Evolutionary conservation across 1,284 basidiomycete genomes (phyloP), one percentile per base, ranked within the genome.

Genomic region (Volvariella volvacea): DNA sequence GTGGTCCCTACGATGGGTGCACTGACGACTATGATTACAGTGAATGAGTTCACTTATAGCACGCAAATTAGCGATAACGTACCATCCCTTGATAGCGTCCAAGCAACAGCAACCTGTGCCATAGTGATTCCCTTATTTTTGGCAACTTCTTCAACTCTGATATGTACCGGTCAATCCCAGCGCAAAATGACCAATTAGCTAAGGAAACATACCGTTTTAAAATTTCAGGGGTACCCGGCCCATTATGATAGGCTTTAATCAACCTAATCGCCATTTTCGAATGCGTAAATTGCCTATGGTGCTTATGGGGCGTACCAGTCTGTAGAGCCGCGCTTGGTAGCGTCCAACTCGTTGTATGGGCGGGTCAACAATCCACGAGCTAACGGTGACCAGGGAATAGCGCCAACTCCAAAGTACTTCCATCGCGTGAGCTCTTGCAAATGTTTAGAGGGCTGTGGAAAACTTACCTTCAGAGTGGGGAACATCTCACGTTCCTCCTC

Each of bases 401-500:
- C 60, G 1, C 71, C 70, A 30, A 71, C 66, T 10, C 67, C 68
- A 42, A 65, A 65, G 41, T 61, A 48, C 66, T 68, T 46, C 9
- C 2, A 15, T 6, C 31, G 10, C 25, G 6, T 28, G 6, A 36
- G n/a, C 6, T 36, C 34, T 6, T 8, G 15, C n/a, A 20, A 15
- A 36, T 15, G 15, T n/a, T 36, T 36, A 6, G 7, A 36, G 7
- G 34, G n/a, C 6, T 15, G 14, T 16, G 20, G 16, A 3, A 50
- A 12, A 37, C 39, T 36, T n/a, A 71, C 73, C 57, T 74, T 73
- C 15, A 76, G 57, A 0, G 72, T 73, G 1, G 80, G 79, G 55
- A 79, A 73, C 80, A 84, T 83, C 59, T 84, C 80, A 8, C 78
- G 65, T 55, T 81, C 80, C 50, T 83, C 79, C 52, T 85, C 80